phyloP scores from a whole-genome alignment of 2,329 filamentous ascomycete genomes.

The Neonectria ditissima region DNA sequence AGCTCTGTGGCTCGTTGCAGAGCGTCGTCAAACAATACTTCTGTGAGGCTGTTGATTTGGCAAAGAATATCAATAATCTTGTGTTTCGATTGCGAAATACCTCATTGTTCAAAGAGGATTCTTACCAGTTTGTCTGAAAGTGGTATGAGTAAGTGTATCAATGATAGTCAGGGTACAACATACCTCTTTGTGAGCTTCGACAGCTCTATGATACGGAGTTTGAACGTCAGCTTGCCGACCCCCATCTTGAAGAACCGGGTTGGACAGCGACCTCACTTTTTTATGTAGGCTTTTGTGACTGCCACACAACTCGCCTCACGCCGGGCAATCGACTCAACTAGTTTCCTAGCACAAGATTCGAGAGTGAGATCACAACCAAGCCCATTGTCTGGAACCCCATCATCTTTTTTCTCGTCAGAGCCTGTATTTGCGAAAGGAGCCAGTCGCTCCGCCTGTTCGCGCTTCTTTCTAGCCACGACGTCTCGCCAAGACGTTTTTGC shows the following conservation, averaged over 20 bases:
- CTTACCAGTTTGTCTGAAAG: conserved; percentile 29
- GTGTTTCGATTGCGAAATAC: background rate
- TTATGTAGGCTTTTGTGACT: conserved; percentile 22
- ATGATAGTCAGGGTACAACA: background rate
- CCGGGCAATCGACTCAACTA: background rate
- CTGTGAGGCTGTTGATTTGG: conserved; percentile 18
- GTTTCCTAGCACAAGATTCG: background rate
- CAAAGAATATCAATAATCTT: background rate
- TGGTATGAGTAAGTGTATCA: background rate
- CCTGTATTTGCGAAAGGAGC: background rate
- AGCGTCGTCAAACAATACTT: conserved; percentile 37
- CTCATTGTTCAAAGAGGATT: background rate
- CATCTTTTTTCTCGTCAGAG: background rate
- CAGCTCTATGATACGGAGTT: conserved; percentile 4
- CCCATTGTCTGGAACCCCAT: background rate
- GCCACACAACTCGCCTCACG: conserved; percentile 12
- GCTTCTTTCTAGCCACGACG: conserved; percentile 18
- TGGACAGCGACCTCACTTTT: background rate
- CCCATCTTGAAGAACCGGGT: too few relatives aligned
- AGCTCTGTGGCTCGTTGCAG: conserved; percentile 31
- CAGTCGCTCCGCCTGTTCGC: background rate
- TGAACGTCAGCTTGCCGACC: background rate
- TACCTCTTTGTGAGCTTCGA: conserved; percentile 25
- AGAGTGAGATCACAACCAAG: background rate
- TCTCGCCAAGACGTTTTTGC: conserved; percentile 19